Conservation (phyloP, 2,329 filamentous ascomycete genomes). For the Aureobasidium sp. region DNA sequence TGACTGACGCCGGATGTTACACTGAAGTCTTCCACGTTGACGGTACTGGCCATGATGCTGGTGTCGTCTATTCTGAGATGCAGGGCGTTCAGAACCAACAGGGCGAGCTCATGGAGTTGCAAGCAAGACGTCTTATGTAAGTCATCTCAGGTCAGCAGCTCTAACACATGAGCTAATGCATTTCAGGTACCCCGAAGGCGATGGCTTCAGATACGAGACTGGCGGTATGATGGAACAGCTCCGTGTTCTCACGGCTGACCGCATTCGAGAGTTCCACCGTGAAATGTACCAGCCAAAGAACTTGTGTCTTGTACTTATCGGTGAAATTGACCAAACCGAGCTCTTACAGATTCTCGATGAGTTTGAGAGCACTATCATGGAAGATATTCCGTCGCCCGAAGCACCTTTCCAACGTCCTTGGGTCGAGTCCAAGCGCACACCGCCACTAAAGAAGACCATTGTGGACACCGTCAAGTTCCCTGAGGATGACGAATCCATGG, state of each 20-base stretch:
- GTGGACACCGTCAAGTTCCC: constrained; percentile 83
- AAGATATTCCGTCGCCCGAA: constrained; percentile 68
- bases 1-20: constrained; percentile 87
- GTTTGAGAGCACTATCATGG: constrained; percentile 81
- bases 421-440: constrained; percentile 78
- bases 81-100: constrained; percentile 85
- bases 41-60: constrained; percentile 87
- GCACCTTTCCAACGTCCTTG: constrained; percentile 80
- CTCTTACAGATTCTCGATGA: constrained; percentile 74
- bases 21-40: constrained; percentile 97
- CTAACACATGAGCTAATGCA: not conserved
- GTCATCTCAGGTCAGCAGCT: not conserved
- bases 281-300: constrained; percentile 99
- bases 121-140: constrained; percentile 62
- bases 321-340: constrained; percentile 76
- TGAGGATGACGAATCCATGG: constrained; percentile 90
- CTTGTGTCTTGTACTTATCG: constrained; percentile 82
- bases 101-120: constrained; percentile 79
- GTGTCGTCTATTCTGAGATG: constrained; percentile 91
- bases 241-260: constrained; percentile 74
- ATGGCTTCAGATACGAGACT: constrained; percentile 96
- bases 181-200: constrained; percentile 66
- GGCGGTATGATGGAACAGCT: constrained; percentile 93
- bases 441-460: constrained; percentile 62
- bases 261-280: constrained; percentile 88